A percentile compares a stretch with the other conserved stretches of the same genome.
phyloP scores from a whole-genome alignment of 2,329 filamentous ascomycete genomes.

The Monilinia aucupariae region DNA sequence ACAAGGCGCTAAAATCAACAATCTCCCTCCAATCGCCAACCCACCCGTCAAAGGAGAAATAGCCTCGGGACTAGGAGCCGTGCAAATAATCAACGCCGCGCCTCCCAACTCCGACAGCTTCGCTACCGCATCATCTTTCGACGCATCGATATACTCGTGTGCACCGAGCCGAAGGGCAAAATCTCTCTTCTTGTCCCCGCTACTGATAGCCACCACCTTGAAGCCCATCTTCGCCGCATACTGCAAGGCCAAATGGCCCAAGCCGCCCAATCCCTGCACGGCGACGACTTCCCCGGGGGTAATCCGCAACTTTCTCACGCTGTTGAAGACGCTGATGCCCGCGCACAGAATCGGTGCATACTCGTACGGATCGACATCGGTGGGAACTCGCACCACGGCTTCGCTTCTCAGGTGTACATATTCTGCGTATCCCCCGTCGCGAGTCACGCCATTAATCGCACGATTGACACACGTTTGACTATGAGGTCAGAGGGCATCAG shows the following conservation, averaged over 20 bases:
- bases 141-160: slow-evolving; percentile 54
- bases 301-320: slow-evolving; percentile 49
- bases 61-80: slow-evolving; percentile 54
- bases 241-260: slow-evolving; percentile 73
- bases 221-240: slow-evolving; percentile 74
- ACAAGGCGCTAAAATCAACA: slow-evolving; percentile 53
- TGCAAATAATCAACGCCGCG: slow-evolving; percentile 56
- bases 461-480: slow-evolving; percentile 60
- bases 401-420: slow-evolving; percentile 57
- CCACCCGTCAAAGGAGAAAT: slow-evolving; percentile 50
- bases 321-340: slow-evolving; percentile 59
- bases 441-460: slow-evolving; percentile 58
- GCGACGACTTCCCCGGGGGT: slow-evolving; percentile 50
- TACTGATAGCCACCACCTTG: slow-evolving; percentile 62
- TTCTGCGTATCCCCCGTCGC: slow-evolving; percentile 63
- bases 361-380: slow-evolving; percentile 46
- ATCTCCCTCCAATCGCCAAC: slow-evolving; percentile 49
- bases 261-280: slow-evolving; percentile 65
- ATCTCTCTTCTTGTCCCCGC: slow-evolving; percentile 59
- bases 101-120: slow-evolving; percentile 54
- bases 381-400: slow-evolving; percentile 53
- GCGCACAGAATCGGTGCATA: slow-evolving; percentile 59
- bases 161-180: slow-evolving; percentile 61
- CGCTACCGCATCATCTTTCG: slow-evolving; percentile 43
- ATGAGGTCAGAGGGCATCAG: background rate